Evolutionary conservation across 768 basidiomycete genomes (phyloP), one percentile per base, ranked within the genome.

Genomic region (Termitomyces sp.): DNA sequence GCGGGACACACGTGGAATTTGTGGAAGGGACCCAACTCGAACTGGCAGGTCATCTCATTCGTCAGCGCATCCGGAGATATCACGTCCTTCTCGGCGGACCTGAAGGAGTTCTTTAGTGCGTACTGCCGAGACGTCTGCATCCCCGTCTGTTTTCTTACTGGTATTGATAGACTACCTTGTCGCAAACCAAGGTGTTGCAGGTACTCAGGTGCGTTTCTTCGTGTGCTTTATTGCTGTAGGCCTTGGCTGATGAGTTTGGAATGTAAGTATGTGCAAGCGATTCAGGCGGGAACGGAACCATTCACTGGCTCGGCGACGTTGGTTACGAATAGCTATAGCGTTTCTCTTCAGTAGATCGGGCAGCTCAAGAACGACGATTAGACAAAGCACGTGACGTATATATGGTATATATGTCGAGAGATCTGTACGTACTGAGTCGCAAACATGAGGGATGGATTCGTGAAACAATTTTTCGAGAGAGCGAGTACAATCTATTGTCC

Each of bases 31-130:
- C 76, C 79, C 3, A 81, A 81, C 64, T 53, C 69, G 19, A 79
- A 78, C 70, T 83, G 81, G 81, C 64, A 82, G 66, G 81, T 82
- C 12, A 66, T 80, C 58, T 81, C 80, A 7, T 84, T 84, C 67
- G 78, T 83, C 60, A 78, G 73, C 60, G 66, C 71, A 1, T 54
- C 68, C 2, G 81, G 78, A 0, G 67, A 82, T 61, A 73, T 84
- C 66, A 78, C 65, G 38, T 65, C 74, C 63, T 85, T 84, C 71
- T 73, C 66, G 54, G 78, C 63, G 21, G 81, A 84, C 60, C 67
- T 85, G 63, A 79, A 78, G 47, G 75, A 66, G 21, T 83, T 84
- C 70, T 82, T 84, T 69, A 65, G 82, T 84, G 55, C 54, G 78
- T 63, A 9, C 28, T 40, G 9, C 7, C 35, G 23, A 8, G 5